A percentile compares a stretch with the other conserved stretches of the same genome.
Evolutionary conservation across 2,329 filamentous ascomycete genomes (phyloP).

Genomic region (Trichoderma asperellum): DNA sequence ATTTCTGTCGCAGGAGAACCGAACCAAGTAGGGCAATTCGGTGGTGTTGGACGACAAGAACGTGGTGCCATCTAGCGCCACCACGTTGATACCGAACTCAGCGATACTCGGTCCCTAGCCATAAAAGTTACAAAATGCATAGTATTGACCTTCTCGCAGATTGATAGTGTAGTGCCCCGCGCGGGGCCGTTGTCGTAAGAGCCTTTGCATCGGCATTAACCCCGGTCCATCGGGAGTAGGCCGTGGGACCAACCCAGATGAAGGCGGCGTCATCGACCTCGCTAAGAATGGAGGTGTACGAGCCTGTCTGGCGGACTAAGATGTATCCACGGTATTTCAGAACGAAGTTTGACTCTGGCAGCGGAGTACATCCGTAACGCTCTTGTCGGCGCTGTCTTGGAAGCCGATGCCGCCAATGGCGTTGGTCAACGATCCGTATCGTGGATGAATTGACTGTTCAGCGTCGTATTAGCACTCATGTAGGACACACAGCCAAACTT

Average conservation of each 20-base stretch:
- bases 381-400: conserved; percentile 3
- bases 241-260: conserved; percentile 32
- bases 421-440: not conserved
- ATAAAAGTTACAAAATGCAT: conserved; percentile 30
- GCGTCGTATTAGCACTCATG: not conserved
- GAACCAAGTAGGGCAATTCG: conserved; percentile 10
- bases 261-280: conserved; percentile 31
- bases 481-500: no score
- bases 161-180: conserved; percentile 31
- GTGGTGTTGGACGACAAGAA: conserved; percentile 22
- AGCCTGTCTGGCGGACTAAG: conserved; percentile 34
- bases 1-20: conserved; percentile 24
- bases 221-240: conserved; percentile 34
- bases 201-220: conserved; percentile 33
- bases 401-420: conserved; percentile 18
- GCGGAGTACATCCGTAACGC: conserved; percentile 8
- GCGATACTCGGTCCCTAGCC: conserved; percentile 29
- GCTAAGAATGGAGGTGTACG: conserved; percentile 33
- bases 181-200: conserved; percentile 31
- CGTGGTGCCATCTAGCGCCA: conserved; percentile 21
- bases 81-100: conserved; percentile 27
- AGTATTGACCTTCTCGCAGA: conserved; percentile 29
- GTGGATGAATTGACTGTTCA: not conserved
- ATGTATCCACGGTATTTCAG: conserved; percentile 37
- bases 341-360: conserved; percentile 30